Evolutionary conservation across 2,329 filamentous ascomycete genomes (phyloP), one percentile per base, ranked within the genome.

Genomic region (Aspergillus sp.): DNA sequence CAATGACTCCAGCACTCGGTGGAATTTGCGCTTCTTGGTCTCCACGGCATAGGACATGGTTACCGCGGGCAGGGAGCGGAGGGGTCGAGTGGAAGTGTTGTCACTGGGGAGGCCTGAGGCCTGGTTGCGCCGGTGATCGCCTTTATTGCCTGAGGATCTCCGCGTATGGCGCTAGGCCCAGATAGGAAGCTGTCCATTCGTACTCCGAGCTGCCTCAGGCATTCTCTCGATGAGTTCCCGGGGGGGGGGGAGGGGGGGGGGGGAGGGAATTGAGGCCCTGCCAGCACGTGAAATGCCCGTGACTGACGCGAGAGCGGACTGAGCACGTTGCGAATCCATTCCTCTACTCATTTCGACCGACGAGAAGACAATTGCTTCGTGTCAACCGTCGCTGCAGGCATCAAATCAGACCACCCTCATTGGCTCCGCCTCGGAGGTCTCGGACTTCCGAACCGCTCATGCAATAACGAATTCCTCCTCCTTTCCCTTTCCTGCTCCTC

Each of bases 11-110:
- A 81, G 67, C 9, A 80, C 75, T 45, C 78, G 76, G 56, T 81
- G 77, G 39, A 80, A 81, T 57, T 80, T 80, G 59, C 78, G 74
- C 62, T 80, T 80, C 66, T 81, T 80, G 6, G 77, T 77, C 56
- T 78, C 77, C 32, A 80, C 65, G 6, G 77, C 74, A 66, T 80
- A 80, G 11, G 75, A 78, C 76, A 78, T 78, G 36, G 18, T 65
- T 71, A 26, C 52, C 32, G 18, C 51, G 32, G 20, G 45, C 26
- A 29, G 16, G 18, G 42, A 26, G 26, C 29, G 32, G 50, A 42
- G 12, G 29, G n/a, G 29, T n/a, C 16, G 24, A 32, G 31, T 12
- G 31, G 31, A 32, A 12, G 11, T 10, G 9, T 32, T 32, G 31
- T 32, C 9, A 12, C 31, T 32, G 24, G 24, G 4, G 24, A 24